These are phyloP conservation scores for Dipodascopsis uninucleata DNA, from an alignment of 805 yeast genomes.

Conservation along the genomic window DNA sequence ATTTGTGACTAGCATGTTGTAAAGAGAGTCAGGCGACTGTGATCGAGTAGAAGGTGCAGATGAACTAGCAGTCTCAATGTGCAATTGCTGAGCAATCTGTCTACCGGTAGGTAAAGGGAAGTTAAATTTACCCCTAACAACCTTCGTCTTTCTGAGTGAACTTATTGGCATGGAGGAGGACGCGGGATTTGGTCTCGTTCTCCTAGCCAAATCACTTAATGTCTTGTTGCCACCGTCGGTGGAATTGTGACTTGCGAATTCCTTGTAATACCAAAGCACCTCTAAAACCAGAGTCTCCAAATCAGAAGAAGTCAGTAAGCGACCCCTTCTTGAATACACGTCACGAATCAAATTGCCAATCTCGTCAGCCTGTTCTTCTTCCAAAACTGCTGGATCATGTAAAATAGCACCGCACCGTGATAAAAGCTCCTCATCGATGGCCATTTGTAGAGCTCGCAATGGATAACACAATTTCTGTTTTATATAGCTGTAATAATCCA, in stretches of 20 bases:
- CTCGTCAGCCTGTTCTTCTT: constrained; percentile 23
- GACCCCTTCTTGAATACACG: constrained; percentile 12
- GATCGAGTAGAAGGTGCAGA: constrained; percentile 17
- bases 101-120: constrained; percentile 4
- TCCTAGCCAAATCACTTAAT: not conserved
- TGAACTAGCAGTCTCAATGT: not conserved
- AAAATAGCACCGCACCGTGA: constrained; percentile 19
- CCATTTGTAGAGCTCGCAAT: no score
- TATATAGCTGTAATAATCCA: no score
- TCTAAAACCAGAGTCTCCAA: constrained; percentile 19
- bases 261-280: constrained; percentile 12
- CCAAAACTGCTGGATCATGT: constrained; percentile 20
- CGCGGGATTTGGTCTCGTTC: not conserved
- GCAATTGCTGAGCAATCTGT: not conserved
- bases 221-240: not conserved
- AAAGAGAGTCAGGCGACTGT: constrained; percentile 13
- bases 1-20: no score
- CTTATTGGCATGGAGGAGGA: no score
- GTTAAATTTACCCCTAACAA: constrained; percentile 3
- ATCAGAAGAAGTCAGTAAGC: constrained; percentile 17
- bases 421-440: constrained; percentile 6
- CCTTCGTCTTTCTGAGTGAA: constrained; percentile 15
- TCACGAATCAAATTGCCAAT: constrained; percentile 9
- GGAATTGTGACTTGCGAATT: not conserved
- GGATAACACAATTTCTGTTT: no score